A percentile compares a stretch with the other conserved stretches of the same genome.
Evolutionary conservation across 164 flowering plant species (phyloP).

Genomic region (Vitis vinifera): DNA sequence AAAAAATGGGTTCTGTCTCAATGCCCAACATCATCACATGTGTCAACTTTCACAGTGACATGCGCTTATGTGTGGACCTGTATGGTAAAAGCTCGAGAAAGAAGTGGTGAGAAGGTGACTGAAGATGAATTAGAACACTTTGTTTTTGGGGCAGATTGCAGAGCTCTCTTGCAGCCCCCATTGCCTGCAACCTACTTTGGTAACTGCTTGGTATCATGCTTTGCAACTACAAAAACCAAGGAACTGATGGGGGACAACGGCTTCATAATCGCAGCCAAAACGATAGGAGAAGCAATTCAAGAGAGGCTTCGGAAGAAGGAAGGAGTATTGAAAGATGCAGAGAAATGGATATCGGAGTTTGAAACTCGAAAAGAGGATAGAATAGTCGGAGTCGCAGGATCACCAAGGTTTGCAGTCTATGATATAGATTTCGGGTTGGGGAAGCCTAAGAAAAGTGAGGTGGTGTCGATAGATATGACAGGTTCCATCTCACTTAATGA

Average conservation of each 20-base stretch:
- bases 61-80: constrained; percentile 47
- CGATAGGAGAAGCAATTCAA: constrained; percentile 22
- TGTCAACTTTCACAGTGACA: constrained; percentile 30
- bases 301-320: constrained; percentile 10
- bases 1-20: constrained; percentile 10
- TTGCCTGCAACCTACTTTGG: constrained; percentile 51
- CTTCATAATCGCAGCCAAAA: constrained; percentile 21
- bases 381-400: constrained; percentile 33
- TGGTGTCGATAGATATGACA: constrained; percentile 30
- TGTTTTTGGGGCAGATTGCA: constrained; percentile 27
- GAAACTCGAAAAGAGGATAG: background rate
- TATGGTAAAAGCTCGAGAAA: constrained; percentile 16
- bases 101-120: background rate
- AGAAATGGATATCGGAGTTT: constrained; percentile 18
- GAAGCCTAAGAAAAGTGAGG: constrained; percentile 45
- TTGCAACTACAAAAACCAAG: background rate
- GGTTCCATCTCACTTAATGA: constrained; percentile 39
- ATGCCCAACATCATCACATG: constrained; percentile 1
- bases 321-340: constrained; percentile 18
- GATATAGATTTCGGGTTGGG: constrained; percentile 70
- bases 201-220: constrained; percentile 31
- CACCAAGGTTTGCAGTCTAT: constrained; percentile 41
- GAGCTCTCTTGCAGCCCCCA: constrained; percentile 24
- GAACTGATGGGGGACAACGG: constrained; percentile 32
- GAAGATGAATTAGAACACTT: constrained; percentile 10